A percentile compares a stretch with the other conserved stretches of the same genome.
Conservation (phyloP, 225 moss, liverwort and hornwort species). For the Climacium dendroides region DNA sequence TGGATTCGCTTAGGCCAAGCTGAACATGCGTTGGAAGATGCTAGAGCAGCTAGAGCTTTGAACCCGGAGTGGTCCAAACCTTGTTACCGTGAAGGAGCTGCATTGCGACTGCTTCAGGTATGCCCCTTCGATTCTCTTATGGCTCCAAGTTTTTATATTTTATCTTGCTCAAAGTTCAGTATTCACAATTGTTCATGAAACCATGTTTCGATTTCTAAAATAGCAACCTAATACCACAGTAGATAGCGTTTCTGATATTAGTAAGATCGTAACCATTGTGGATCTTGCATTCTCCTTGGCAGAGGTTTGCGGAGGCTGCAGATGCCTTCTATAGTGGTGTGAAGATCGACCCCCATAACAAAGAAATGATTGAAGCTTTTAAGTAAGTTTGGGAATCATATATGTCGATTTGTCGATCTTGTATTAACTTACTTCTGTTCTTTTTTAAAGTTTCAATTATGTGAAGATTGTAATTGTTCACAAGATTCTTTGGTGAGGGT, state of each 20-base stretch:
- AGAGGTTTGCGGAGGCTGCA: slow-evolving; percentile 88
- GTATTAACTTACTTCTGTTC: neutral
- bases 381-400: slow-evolving; percentile 27
- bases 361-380: slow-evolving; percentile 63
- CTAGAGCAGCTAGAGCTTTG: slow-evolving; percentile 58
- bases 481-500: neutral
- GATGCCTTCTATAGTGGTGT: slow-evolving; percentile 85
- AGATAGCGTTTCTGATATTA: neutral
- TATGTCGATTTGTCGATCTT: neutral
- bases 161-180: neutral
- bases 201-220: neutral
- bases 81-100: slow-evolving; percentile 87
- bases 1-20: slow-evolving; percentile 90
- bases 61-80: slow-evolving; percentile 80
- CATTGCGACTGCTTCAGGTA: slow-evolving; percentile 70
- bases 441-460: neutral
- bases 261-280: neutral
- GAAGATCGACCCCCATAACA: slow-evolving; percentile 63
- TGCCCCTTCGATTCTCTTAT: neutral
- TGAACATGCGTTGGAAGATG: slow-evolving; percentile 77
- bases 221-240: neutral
- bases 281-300: slow-evolving; percentile 2
- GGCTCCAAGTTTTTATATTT: neutral
- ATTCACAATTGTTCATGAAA: neutral
- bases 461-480: neutral